phyloP scores from a whole-genome alignment of 345 rosid species.

The Orychophragmus violaceus region DNA sequence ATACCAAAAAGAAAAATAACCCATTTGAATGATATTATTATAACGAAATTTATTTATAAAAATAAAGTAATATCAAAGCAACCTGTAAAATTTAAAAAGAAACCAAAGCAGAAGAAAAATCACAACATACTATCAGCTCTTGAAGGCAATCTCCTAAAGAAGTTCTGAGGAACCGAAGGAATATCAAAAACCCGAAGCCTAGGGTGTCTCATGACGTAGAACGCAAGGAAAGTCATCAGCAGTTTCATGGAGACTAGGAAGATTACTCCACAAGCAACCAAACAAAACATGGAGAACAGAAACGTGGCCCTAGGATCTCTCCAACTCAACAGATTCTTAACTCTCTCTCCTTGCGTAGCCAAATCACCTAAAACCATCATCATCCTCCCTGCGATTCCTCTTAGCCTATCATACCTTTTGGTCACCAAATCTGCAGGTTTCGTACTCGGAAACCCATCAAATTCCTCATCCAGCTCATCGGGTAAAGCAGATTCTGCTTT shows the following conservation, averaged over 20 bases:
- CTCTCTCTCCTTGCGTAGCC: conserved; percentile 65
- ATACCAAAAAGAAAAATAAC: neutral
- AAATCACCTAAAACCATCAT: conserved; percentile 31
- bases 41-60: neutral
- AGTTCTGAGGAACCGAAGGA: conserved; percentile 23
- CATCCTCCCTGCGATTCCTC: conserved; percentile 32
- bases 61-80: neutral
- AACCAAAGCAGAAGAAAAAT: neutral
- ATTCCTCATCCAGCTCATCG: conserved; percentile 34
- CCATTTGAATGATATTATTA: neutral
- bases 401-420: conserved; percentile 32
- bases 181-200: conserved; percentile 23
- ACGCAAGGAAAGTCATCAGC: conserved; percentile 12
- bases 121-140: conserved; percentile 29
- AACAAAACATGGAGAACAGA: conserved; percentile 44
- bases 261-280: conserved; percentile 46
- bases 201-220: conserved; percentile 31
- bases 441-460: conserved; percentile 26
- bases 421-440: conserved; percentile 24
- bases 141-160: conserved; percentile 29
- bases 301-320: conserved; percentile 61
- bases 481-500: conserved; percentile 25
- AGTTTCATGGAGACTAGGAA: conserved; percentile 43
- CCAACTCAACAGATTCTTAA: conserved; percentile 57
- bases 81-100: neutral